Evolutionary conservation across 768 basidiomycete genomes (phyloP).

Genomic region (Boletus huronensis): DNA sequence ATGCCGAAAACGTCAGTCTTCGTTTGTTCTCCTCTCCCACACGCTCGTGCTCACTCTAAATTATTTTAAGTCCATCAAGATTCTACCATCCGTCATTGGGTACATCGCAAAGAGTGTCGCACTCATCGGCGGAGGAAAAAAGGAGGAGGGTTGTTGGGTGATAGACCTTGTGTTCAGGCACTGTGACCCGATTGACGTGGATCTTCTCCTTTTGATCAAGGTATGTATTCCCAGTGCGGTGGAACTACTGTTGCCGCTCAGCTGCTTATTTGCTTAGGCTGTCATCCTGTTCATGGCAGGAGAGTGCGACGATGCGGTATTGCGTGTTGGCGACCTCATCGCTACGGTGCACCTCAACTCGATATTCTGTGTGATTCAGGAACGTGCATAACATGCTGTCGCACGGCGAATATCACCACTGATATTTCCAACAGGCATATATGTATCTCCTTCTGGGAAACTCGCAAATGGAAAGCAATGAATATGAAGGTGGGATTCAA

Average conservation of each 20-base stretch:
- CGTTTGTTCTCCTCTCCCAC: neutral
- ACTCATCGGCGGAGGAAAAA: neutral
- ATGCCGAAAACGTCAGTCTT: conserved; percentile 1
- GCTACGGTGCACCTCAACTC: neutral
- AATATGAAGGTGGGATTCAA: neutral
- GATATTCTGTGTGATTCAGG: neutral
- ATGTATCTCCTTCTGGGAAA: neutral
- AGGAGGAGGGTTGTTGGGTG: neutral
- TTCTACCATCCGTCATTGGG: conserved; percentile 1
- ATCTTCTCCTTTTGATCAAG: conserved; percentile 3
- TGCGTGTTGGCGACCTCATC: neutral
- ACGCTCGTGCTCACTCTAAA: neutral
- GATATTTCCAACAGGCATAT: neutral
- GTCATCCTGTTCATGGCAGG: neutral
- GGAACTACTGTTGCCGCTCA: neutral
- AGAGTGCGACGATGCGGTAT: no score
- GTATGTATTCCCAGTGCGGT: neutral
- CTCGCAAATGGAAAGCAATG: neutral
- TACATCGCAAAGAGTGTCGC: conserved; percentile 4
- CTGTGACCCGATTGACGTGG: neutral
- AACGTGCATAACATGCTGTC: neutral
- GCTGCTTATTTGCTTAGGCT: neutral
- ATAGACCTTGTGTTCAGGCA: conserved; percentile 6
- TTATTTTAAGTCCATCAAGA: conserved; percentile 2
- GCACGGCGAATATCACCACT: neutral